Evolutionary conservation across 495 filamentous ascomycete genomes (phyloP).

Genomic region (Talaromyces adpressus): DNA sequence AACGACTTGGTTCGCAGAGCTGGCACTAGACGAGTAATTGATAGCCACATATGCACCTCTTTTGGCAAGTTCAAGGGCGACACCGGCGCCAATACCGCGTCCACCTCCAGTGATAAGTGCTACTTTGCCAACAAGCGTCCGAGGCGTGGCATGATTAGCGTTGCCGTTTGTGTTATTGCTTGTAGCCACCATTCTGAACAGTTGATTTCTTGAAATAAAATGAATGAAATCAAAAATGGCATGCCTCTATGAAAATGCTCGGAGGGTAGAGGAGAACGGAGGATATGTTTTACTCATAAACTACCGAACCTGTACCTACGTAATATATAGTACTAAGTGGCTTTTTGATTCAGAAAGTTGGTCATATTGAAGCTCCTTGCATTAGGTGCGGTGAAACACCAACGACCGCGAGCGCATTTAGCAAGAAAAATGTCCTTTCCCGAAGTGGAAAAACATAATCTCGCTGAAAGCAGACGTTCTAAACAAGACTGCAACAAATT

Average conservation of each 20-base stretch:
- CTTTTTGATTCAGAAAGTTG: not conserved
- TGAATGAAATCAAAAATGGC: not conserved
- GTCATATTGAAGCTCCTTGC: not conserved
- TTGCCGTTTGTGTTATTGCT: conserved; percentile 5
- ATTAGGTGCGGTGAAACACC: not conserved
- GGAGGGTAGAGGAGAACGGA: not conserved
- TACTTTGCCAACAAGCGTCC: conserved; percentile 54
- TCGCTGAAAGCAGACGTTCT: not conserved
- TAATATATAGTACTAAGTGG: not conserved
- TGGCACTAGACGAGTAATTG: conserved; percentile 65
- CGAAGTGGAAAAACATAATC: not conserved
- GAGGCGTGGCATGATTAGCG: not conserved
- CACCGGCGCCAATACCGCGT: conserved; percentile 67
- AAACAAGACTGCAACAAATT: not conserved
- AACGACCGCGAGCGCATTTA: not conserved
- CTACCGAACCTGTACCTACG: not conserved
- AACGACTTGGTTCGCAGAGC: conserved; percentile 57
- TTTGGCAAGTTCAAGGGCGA: conserved; percentile 68
- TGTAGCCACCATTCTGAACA: conserved; percentile 1
- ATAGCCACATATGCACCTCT: conserved; percentile 66
- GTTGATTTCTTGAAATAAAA: not conserved
- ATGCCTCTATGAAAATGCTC: not conserved
- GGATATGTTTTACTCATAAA: not conserved
- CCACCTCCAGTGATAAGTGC: conserved; percentile 67
- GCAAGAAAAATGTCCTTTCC: not conserved